Base-by-base conservation (phyloP, 768 basidiomycete species). In the Bullera alba region DNA sequence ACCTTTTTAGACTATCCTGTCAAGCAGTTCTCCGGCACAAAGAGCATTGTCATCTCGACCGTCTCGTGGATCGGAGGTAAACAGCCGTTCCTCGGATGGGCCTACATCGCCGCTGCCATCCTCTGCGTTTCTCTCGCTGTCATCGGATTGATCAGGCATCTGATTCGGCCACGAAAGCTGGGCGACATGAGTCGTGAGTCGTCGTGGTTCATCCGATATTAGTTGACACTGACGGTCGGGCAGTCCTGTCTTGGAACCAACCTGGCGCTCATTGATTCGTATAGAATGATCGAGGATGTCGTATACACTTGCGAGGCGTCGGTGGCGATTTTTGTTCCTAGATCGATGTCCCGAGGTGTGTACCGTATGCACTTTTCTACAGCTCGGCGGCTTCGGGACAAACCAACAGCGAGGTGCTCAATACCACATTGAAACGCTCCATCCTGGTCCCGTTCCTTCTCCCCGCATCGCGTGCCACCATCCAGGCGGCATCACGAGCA, bases 61-160 rank as follows among this genome's bases (percentile, higher is more conserved):
- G 90, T 95, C 14, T 89, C 92, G 1, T 97, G 93, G 92, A 89
- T 95, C 68, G 95, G 95, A 10, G 95, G 95, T 34, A 92, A 93
- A 76, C 96, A 99, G 63, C 83, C 91, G 1, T 99, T 99, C 83
- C 78, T 99, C 17, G 95, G 95, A 6, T 97, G 92, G 90, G 88
- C 91, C 2, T 99, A 99, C 66, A 84, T 99, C 38, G 92, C 84
- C 15, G 81, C 90, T 1, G 83, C 92, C 1, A 81, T 79, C 16
- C 77, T 96, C 15, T 96, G 95, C 69, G 83, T 96, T 16, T 76
- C 87, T 12, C 80, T 99, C 35, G 91, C 88, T 22, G 72, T 97
- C 42, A 78, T 83, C 22, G 89, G 95, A 22, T 87, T 90, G n/a
- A 80, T 86, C 42, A 81, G 91, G 51, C 93, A 99, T 75, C 75